Evolutionary conservation across 164 flowering plant species (phyloP).

Genomic region (Euptelea pleiosperma): DNA sequence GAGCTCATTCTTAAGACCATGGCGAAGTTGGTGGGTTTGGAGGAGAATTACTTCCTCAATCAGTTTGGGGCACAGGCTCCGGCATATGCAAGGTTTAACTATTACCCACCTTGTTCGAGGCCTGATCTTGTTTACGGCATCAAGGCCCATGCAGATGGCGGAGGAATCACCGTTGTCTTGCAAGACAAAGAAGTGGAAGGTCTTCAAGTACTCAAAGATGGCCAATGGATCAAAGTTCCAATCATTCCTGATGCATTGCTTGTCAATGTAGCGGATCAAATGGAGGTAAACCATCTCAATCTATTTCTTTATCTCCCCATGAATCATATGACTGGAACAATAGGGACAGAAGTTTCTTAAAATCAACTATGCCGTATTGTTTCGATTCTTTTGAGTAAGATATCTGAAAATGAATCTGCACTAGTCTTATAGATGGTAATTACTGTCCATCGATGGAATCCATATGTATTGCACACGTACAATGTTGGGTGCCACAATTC

Average conservation of each 20-base stretch:
- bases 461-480: too few species aligned
- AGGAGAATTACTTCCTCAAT: conserved; percentile 26
- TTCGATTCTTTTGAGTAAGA: not conserved
- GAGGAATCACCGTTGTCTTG: conserved; percentile 30
- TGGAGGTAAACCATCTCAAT: conserved; percentile 3
- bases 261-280: too few species aligned
- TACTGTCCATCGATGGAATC: too few species aligned
- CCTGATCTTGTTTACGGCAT: conserved; percentile 36
- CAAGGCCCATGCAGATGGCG: conserved; percentile 40
- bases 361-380: too few species aligned
- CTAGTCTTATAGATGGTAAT: too few species aligned
- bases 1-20: conserved; percentile 28
- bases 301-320: not conserved
- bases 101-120: conserved; percentile 39
- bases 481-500: too few species aligned
- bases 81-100: conserved; percentile 31
- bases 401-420: too few species aligned
- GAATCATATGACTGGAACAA: conserved; percentile 14
- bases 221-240: conserved; percentile 31
- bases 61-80: conserved; percentile 21
- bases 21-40: conserved; percentile 32
- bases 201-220: conserved; percentile 33
- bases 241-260: too few species aligned
- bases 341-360: too few species aligned
- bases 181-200: conserved; percentile 42